These are phyloP conservation scores for Cryptosporidium muris DNA, from an alignment of 169 alveolate genomes.

Conservation along the genomic window DNA sequence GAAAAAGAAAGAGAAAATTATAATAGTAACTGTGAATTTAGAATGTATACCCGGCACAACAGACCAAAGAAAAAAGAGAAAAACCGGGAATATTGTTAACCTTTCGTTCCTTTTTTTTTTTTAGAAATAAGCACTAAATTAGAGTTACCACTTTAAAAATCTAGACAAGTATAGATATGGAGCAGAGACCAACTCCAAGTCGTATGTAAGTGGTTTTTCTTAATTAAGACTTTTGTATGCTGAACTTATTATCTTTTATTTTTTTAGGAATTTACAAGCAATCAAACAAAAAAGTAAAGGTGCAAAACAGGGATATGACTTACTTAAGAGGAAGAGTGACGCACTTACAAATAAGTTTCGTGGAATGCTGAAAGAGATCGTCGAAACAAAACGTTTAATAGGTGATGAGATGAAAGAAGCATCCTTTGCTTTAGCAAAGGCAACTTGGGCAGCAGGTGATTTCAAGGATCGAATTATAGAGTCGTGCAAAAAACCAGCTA, in stretches of 20 bases:
- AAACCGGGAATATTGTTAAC: too few relatives aligned
- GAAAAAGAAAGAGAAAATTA: too few relatives aligned
- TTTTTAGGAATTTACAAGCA: conserved; percentile 83
- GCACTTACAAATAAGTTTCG: conserved; percentile 91
- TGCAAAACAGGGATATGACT: conserved; percentile 92
- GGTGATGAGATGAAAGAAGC: conserved; percentile 91
- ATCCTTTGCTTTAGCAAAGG: conserved; percentile 90
- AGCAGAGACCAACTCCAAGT: conserved; percentile 70
- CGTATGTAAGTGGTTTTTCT: conserved; percentile 46
- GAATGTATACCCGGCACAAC: too few relatives aligned
- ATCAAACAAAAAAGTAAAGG: conserved; percentile 85
- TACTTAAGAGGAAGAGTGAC: conserved; percentile 92
- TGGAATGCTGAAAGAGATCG: conserved; percentile 87
- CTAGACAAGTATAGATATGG: conserved; percentile 14
- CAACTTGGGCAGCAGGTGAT: conserved; percentile 95
- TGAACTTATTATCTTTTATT: not conserved
- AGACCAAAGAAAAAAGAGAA: too few relatives aligned
- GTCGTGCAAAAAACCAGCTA: conserved; percentile 90
- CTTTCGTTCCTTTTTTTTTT: too few relatives aligned
- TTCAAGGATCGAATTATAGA: conserved; percentile 88
- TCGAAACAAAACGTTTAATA: conserved; percentile 85
- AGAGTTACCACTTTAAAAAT: not conserved
- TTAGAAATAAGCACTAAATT: too few relatives aligned
- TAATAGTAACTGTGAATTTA: too few relatives aligned
- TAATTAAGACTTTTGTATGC: not conserved